Conservation (phyloP, 257 asterid species). For the Solanum pennellii region DNA sequence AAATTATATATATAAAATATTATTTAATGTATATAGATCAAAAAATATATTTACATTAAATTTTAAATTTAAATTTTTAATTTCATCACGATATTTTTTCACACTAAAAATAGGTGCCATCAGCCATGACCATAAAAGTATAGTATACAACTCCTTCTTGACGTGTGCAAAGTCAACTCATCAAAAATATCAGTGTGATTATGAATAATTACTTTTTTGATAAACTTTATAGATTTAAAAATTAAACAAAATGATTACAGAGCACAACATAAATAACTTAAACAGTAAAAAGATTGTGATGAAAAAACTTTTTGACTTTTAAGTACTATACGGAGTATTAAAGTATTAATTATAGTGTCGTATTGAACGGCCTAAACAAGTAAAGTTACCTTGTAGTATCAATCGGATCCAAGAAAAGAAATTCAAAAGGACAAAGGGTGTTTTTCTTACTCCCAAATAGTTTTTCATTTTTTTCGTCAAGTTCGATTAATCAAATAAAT, state of each 20-base stretch:
- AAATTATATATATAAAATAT: too few species aligned
- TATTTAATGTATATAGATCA: too few species aligned
- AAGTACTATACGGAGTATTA: neutral
- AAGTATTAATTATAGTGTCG: neutral
- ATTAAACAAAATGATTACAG: neutral
- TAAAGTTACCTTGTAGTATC: neutral
- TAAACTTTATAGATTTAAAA: neutral
- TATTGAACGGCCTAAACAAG: neutral
- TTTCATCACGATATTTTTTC: neutral
- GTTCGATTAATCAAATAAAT: neutral
- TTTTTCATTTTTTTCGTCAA: neutral
- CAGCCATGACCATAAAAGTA: neutral
- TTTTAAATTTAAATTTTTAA: too few species aligned
- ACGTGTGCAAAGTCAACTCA: neutral
- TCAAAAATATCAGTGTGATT: neutral
- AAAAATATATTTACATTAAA: too few species aligned
- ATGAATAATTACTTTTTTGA: neutral
- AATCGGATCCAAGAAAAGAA: neutral
- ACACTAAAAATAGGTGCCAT: neutral
- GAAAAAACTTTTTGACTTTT: neutral
- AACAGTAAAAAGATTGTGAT: neutral
- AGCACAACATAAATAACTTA: neutral
- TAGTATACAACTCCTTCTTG: neutral
- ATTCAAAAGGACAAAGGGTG: neutral
- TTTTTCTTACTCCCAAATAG: neutral